Evolutionary conservation across 495 filamentous ascomycete species (phyloP).

Genomic region (Lophiotrema nucula): DNA sequence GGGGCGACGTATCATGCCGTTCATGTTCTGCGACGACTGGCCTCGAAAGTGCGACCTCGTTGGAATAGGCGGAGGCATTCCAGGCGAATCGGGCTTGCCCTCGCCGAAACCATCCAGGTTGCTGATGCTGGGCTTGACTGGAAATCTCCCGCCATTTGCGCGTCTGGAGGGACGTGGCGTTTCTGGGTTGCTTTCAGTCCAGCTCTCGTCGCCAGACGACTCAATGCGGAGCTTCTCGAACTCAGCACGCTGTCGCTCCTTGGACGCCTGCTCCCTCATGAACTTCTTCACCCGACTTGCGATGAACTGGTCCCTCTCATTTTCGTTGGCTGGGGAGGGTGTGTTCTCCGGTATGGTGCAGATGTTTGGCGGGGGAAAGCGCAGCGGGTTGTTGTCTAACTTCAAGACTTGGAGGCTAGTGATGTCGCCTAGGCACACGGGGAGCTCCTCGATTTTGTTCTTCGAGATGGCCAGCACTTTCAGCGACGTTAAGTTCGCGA

Average conservation of each 20-base stretch:
- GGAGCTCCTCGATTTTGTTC: conserved; percentile 81
- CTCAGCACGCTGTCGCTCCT: conserved; percentile 50
- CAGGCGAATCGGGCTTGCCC: conserved; percentile 30
- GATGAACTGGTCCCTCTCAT: conserved; percentile 64
- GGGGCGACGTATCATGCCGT: conserved; percentile 53
- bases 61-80: conserved; percentile 63
- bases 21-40: conserved; percentile 70
- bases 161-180: conserved; percentile 75
- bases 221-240: conserved; percentile 55
- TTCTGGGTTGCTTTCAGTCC: conserved; percentile 57
- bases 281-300: conserved; percentile 76
- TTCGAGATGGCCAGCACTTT: conserved; percentile 60
- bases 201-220: conserved; percentile 61
- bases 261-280: conserved; percentile 55
- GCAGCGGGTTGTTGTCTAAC: conserved; percentile 79
- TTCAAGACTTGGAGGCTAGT: conserved; percentile 82
- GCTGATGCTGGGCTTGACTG: conserved; percentile 70
- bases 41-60: conserved; percentile 75
- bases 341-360: conserved; percentile 50
- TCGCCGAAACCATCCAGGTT: conserved; percentile 41
- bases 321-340: conserved; percentile 50
- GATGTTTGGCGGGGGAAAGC: conserved; percentile 63
- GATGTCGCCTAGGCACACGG: conserved; percentile 83
- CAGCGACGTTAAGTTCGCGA: conserved; percentile 64
- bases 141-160: conserved; percentile 75